Evolutionary conservation across 2,329 filamentous ascomycete species (phyloP).

Genomic region (Aurifilum marmelostoma): DNA sequence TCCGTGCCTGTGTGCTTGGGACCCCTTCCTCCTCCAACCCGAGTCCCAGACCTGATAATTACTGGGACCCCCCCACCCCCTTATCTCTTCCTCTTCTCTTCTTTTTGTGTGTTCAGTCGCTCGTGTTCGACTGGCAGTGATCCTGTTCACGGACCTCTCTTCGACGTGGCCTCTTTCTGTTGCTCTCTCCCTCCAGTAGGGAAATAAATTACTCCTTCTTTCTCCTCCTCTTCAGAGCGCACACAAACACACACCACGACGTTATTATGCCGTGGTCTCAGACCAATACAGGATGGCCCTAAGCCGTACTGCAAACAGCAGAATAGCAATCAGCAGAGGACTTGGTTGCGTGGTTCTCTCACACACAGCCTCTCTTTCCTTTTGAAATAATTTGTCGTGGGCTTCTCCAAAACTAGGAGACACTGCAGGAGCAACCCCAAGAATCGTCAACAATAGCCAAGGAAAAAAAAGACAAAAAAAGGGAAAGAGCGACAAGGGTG

Average conservation of each 20-base stretch:
- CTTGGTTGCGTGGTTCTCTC: not conserved
- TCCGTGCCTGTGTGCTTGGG: not conserved
- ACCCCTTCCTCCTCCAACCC: constrained; percentile 5
- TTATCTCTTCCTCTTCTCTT: not conserved
- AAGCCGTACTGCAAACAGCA: not conserved
- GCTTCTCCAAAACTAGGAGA: not conserved
- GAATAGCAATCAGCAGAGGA: not conserved
- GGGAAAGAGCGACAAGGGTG: constrained; percentile 18
- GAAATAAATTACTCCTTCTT: too few relatives aligned
- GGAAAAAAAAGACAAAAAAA: not conserved
- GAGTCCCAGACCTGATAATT: constrained; percentile 23
- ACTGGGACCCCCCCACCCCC: constrained; percentile 9
- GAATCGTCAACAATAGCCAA: not conserved
- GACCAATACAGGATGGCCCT: not conserved
- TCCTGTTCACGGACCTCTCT: not conserved
- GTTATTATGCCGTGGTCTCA: not conserved
- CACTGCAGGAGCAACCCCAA: not conserved
- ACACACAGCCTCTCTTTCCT: too few relatives aligned
- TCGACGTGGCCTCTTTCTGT: not conserved
- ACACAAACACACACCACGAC: not conserved
- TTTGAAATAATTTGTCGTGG: too few relatives aligned
- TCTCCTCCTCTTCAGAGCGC: not conserved
- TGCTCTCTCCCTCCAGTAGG: not conserved
- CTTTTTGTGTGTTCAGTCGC: not conserved
- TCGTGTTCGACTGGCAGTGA: not conserved